phyloP scores from a whole-genome alignment of 768 basidiomycete species.

The Phallus indusiatus region DNA sequence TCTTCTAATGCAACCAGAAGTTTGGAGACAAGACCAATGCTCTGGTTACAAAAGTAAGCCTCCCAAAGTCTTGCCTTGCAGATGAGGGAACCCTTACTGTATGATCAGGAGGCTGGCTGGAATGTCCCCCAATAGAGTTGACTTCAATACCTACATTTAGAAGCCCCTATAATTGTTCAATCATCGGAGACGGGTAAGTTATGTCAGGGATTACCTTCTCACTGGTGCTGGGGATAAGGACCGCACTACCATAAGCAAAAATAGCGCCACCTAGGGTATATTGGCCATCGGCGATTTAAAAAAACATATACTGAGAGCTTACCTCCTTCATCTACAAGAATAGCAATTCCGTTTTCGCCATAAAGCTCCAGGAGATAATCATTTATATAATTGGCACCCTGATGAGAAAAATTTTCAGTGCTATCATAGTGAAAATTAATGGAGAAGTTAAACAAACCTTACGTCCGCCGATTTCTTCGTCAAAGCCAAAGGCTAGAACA shows the following conservation, averaged over 20 bases:
- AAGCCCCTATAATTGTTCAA: slow-evolving; percentile 32
- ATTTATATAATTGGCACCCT: slow-evolving; percentile 37
- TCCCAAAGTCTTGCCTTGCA: no score
- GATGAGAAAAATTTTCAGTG: not conserved
- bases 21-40: slow-evolving; percentile 72
- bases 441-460: slow-evolving; percentile 23
- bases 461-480: slow-evolving; percentile 57
- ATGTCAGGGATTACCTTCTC: no score
- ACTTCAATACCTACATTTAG: slow-evolving; percentile 55
- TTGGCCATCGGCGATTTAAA: slow-evolving; percentile 7
- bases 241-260: slow-evolving; percentile 39
- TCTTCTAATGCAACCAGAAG: slow-evolving; percentile 60
- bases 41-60: slow-evolving; percentile 27
- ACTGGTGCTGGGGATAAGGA: slow-evolving; percentile 55
- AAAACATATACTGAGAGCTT: slow-evolving; percentile 14
- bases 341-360: slow-evolving; percentile 61
- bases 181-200: no score
- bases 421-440: slow-evolving; percentile 8
- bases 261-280: slow-evolving; percentile 35
- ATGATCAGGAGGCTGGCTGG: slow-evolving; percentile 72
- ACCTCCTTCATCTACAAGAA: slow-evolving; percentile 88
- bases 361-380: slow-evolving; percentile 45
- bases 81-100: slow-evolving; percentile 40
- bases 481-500: slow-evolving; percentile 62
- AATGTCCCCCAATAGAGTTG: slow-evolving; percentile 70